Conservation (phyloP, 164 flowering plant species). For the Magnolia sinica region DNA sequence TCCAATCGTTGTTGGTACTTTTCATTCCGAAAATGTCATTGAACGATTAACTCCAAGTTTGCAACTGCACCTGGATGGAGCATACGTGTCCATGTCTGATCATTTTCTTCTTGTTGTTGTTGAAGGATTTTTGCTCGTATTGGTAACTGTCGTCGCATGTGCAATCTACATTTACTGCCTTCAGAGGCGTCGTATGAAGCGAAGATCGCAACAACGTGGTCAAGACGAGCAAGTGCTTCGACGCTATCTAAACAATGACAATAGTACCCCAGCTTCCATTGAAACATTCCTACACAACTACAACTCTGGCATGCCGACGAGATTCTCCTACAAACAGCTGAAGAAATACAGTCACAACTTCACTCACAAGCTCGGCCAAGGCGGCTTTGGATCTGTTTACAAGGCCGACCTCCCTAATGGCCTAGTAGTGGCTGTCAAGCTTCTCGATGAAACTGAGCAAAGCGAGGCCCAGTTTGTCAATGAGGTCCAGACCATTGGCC, state of each 20-base stretch:
- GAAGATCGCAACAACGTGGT: background rate
- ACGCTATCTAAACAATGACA: background rate
- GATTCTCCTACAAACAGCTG: constrained; percentile 2
- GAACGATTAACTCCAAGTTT: too few relatives aligned
- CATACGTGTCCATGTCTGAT: too few relatives aligned
- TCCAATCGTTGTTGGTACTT: too few relatives aligned
- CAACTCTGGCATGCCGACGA: background rate
- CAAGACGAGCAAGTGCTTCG: constrained; percentile 7
- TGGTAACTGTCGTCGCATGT: background rate
- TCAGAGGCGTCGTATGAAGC: background rate
- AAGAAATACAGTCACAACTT: constrained; percentile 10
- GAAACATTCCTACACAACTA: constrained; percentile 14
- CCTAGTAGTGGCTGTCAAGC: constrained; percentile 1
- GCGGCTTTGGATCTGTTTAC: constrained; percentile 11
- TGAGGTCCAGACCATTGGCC: constrained; percentile 8
- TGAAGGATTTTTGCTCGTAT: background rate
- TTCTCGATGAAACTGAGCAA: background rate
- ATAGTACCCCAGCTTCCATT: background rate
- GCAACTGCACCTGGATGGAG: too few relatives aligned
- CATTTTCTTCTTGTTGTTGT: background rate
- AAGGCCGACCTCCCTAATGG: constrained; percentile 9
- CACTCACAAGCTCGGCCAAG: constrained; percentile 9
- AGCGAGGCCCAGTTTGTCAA: constrained; percentile 13
- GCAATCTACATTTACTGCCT: background rate
- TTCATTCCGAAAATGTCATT: too few relatives aligned